Evolutionary conservation across 495 filamentous ascomycete genomes (phyloP).

Genomic region (Aspergillus panamensis): DNA sequence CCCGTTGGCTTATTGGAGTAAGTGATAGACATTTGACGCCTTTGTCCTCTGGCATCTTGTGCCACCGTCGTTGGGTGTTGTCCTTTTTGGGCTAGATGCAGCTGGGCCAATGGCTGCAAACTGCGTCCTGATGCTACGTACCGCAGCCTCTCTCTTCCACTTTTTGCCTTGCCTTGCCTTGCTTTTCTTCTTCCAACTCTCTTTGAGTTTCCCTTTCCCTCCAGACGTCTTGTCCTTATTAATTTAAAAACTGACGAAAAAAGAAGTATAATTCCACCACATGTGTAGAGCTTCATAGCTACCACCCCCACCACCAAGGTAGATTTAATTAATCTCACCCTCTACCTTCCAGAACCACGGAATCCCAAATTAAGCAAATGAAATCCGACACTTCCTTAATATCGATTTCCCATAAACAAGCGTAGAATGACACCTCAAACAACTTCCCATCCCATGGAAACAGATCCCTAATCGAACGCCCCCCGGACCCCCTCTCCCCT

Average conservation of each 20-base stretch:
- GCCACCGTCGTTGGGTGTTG: background rate
- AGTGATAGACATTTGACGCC: background rate
- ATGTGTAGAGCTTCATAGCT: too few species aligned
- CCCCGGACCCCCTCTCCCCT: background rate
- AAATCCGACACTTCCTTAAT: background rate
- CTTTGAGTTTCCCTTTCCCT: background rate
- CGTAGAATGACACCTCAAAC: background rate
- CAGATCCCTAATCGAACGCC: background rate
- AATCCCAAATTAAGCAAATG: background rate
- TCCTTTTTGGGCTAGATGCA: slow-evolving; percentile 19
- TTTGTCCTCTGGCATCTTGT: background rate
- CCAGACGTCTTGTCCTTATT: too few species aligned
- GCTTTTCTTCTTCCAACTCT: background rate
- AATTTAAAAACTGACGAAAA: background rate
- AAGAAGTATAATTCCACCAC: background rate
- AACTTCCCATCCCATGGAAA: background rate
- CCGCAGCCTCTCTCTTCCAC: too few species aligned
- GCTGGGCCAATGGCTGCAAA: background rate
- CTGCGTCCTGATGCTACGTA: background rate
- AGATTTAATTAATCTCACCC: background rate
- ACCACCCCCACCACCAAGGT: background rate
- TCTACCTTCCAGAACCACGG: background rate
- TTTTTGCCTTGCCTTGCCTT: background rate
- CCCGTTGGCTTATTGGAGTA: background rate
- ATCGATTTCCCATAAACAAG: background rate